Conservation (phyloP, 805 yeast species). For the Cyberlindnera euphorbiae region DNA sequence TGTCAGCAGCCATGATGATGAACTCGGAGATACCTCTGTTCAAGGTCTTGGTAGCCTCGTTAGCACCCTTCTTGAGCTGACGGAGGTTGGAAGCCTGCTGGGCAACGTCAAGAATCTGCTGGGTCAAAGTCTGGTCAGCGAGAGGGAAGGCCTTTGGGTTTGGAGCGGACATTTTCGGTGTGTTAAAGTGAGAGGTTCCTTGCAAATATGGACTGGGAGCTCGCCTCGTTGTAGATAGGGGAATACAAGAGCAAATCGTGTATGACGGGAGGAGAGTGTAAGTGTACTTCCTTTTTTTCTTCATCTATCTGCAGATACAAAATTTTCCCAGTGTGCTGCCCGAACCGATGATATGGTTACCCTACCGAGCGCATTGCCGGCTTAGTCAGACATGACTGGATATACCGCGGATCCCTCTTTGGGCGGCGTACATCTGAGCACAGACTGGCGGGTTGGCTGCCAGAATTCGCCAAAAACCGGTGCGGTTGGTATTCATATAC, state of each 20-base stretch:
- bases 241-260: not conserved
- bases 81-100: constrained; percentile 98
- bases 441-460: not conserved
- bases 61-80: constrained; percentile 99
- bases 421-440: constrained; percentile 9
- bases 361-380: constrained; percentile 4
- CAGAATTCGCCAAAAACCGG: too few relatives aligned
- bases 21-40: constrained; percentile 99
- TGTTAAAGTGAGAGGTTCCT: constrained; percentile 36
- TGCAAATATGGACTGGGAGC: constrained; percentile 29
- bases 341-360: constrained; percentile 8
- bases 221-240: constrained; percentile 24
- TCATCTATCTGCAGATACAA: not conserved
- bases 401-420: constrained; percentile 6
- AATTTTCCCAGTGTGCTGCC: constrained; percentile 6
- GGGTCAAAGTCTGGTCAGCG: constrained; percentile 92
- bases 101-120: constrained; percentile 95
- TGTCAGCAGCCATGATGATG: constrained; percentile 99
- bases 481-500: too few relatives aligned
- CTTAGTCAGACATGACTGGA: constrained; percentile 1
- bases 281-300: not conserved
- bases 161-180: constrained; percentile 65
- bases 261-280: not conserved
- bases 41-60: constrained; percentile 98
- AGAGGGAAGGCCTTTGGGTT: constrained; percentile 99